Evolutionary conservation across 2,329 filamentous ascomycete species (phyloP), one percentile per base, ranked within the genome.

Genomic region (Talaromyces sp.): DNA sequence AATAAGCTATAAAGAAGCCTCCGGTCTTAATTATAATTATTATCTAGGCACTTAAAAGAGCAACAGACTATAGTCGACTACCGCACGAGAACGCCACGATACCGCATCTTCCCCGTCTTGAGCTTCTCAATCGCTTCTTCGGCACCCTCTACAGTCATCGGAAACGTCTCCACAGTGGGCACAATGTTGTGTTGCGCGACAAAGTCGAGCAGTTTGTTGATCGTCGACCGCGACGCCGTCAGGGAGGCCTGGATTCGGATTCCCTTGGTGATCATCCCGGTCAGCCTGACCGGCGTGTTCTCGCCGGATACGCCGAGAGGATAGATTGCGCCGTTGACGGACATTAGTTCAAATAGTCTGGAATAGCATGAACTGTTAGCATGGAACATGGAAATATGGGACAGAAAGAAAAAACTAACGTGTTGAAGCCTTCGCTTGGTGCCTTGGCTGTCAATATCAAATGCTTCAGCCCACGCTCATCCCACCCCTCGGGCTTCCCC

Each of bases 91-190:
- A 58, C 56, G 2, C 56, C 56, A 3, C 56, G 56, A 47, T 58
- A 58, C 7, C 56, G 16, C 56, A 58, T 58, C 42, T 58, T 58
- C 2, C 56, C 56, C n/a, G 40, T 33, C 23, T 34, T 58, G 28
- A 58, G 42, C 27, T 12, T 51, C 44, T 58, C 56, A 18, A 58
- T 51, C 4, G 56, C 56, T 27, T 31, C 16, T 7, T 12, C 33
- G 7, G 33, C 30, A 14, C 82, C 67, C 64, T 83, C 63, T 50
- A 62, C 47, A 3, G 58, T 65, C 66, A 67, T 62, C 1, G 65
- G 64, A 30, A 66, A 67, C 30, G 61, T 62, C 57, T 63, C 61
- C 9, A 63, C 34, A 12, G 63, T 63, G 1, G 63, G 64, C 16
- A 62, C 62, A 27, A 68, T 61, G 7, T 58, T 57, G 30, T 68